Evolutionary conservation across 768 basidiomycete genomes (phyloP).

Genomic region (Collybia mongolica): DNA sequence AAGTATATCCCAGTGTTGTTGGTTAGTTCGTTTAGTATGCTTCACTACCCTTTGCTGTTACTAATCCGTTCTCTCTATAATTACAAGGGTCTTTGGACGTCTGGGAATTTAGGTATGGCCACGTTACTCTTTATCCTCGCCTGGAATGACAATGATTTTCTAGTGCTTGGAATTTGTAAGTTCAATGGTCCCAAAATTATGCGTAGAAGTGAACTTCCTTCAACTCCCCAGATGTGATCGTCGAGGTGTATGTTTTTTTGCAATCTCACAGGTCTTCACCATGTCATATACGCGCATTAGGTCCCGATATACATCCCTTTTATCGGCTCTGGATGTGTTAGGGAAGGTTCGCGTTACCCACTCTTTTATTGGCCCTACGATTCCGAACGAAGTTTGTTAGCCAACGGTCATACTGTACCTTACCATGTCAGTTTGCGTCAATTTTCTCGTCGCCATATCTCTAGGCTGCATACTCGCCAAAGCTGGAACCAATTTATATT

Average conservation of each 20-base stretch:
- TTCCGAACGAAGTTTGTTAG: neutral
- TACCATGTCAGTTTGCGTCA: neutral
- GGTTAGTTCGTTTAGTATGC: too few species aligned
- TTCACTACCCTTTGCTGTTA: too few species aligned
- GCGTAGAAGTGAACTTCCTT: neutral
- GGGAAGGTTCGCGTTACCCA: too few species aligned
- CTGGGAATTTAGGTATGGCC: neutral
- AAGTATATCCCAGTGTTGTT: too few species aligned
- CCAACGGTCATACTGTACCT: neutral
- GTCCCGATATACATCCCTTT: too few species aligned
- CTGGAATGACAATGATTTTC: neutral
- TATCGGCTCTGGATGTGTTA: too few species aligned
- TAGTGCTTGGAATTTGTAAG: neutral
- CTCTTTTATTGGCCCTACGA: too few species aligned
- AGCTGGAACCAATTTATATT: neutral
- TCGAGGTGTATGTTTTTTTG: too few species aligned
- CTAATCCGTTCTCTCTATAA: too few species aligned
- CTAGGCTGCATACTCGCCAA: neutral
- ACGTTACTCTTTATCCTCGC: neutral
- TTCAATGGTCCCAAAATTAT: neutral
- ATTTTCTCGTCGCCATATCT: neutral
- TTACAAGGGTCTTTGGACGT: neutral
- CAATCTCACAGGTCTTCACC: too few species aligned
- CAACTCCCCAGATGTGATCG: too few species aligned
- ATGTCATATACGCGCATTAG: too few species aligned